A percentile compares a stretch with the other conserved stretches of the same genome.
These are phyloP conservation scores for Oldenlandia corymbosa DNA, from an alignment of 257 asterid genomes.

Conservation along the genomic window DNA sequence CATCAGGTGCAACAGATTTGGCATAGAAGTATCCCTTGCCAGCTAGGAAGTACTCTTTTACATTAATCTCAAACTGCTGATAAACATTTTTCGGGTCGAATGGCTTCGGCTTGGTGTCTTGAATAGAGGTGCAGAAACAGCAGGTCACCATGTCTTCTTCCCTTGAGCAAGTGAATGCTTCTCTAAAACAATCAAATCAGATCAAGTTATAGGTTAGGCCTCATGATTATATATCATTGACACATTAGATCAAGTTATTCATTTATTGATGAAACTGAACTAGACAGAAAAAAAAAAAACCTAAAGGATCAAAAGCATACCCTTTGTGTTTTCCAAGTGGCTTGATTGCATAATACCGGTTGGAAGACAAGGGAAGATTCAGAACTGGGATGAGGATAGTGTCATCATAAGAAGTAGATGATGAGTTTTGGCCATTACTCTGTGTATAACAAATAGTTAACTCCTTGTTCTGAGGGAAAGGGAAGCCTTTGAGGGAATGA, in stretches of 20 bases:
- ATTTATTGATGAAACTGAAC: neutral
- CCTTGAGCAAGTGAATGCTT: conserved; percentile 52
- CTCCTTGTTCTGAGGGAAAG: conserved; percentile 62
- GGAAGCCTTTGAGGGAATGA: conserved; percentile 23
- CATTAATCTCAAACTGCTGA: conserved; percentile 35
- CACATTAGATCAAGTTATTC: neutral
- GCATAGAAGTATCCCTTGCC: conserved; percentile 11
- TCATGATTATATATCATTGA: no score
- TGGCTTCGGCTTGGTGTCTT: conserved; percentile 45
- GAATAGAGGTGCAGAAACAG: conserved; percentile 42
- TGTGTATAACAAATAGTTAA: conserved; percentile 17
- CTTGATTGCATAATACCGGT: conserved; percentile 47
- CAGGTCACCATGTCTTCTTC: conserved; percentile 46
- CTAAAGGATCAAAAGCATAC: conserved; percentile 25
- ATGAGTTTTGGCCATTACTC: no score
- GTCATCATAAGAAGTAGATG: conserved; percentile 4
- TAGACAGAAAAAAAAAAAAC: neutral
- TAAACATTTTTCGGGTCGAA: conserved; percentile 44
- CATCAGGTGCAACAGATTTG: conserved; percentile 11
- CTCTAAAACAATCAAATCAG: conserved; percentile 22
- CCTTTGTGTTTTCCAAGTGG: conserved; percentile 46
- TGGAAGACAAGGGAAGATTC: conserved; percentile 46
- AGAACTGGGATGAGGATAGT: conserved; percentile 48
- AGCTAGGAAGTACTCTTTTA: neutral
- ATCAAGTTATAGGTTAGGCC: neutral